Base-by-base conservation (phyloP, 2,329 filamentous ascomycete species). In the Penicillium capsulatum region DNA sequence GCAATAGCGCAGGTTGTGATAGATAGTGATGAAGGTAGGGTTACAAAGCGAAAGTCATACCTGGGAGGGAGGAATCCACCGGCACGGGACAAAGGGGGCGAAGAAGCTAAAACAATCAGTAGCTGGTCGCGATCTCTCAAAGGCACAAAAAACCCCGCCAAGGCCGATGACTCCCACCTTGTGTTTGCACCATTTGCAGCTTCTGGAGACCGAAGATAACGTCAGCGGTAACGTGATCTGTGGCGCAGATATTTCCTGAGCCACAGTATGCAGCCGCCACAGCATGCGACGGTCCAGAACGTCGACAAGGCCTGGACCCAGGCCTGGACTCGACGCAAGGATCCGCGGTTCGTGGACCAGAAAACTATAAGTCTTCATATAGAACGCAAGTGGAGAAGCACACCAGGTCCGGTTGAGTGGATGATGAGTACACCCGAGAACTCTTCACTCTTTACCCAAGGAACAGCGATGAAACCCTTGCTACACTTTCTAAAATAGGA, bases 101-200 rank as follows among this genome's bases (percentile, higher is more conserved):
- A 9, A 17, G 15, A 24, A 11, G 17, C 17, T 17, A 31, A 19
- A 4, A 7, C 11, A n/a, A 4, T 7, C 26, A 5, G 10, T n/a
- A 11, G 26, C 26, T 28, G 26, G 13, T 28, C 26, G 26, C 13
- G 9, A 44, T 47, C 44, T 42, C 43, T 45, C 40, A 49, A 49
- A 43, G 47, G 34, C 51, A 51, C 46, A 56, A 59, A 61, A 60
- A 62, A 48, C 50, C 58, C 52, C 50, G 53, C 55, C 57, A 57
- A 60, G 57, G 53, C 46, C 47, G 46, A 49, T 54, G 45, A 55
- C 48, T 49, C 54, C 50, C 45, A 51, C 45, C 31, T 48, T 43
- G 36, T 46, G 47, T 59, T 59, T 60, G 49, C 34, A 31, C 17
- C 34, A 50, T 60, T 61, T 60, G 55, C 37, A 24, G 5, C 17